Evolutionary conservation across 1,139 yeast genomes (phyloP).

Genomic region (Pneumocystis canis): DNA sequence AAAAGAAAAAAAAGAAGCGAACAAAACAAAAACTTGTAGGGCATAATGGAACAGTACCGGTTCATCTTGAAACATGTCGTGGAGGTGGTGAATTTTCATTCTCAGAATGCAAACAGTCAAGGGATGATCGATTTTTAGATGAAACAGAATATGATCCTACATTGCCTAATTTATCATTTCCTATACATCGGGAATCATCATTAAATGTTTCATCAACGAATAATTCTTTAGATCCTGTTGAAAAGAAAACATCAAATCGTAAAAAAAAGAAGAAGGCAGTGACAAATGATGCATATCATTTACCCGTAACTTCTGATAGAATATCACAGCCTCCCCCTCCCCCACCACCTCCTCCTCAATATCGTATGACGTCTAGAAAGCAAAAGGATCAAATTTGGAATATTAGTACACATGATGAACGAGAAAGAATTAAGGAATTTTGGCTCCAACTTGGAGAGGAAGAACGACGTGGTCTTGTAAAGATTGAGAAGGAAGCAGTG

Average conservation of each 20-base stretch:
- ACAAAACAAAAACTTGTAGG: not conserved
- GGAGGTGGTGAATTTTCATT: not conserved
- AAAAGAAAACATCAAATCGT: conserved; percentile 18
- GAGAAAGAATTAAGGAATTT: conserved; percentile 42
- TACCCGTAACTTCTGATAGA: conserved; percentile 15
- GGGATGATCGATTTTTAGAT: not conserved
- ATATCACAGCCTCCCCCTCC: not conserved
- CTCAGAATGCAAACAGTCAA: not conserved
- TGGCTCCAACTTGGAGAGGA: conserved; percentile 56
- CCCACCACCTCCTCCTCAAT: not conserved
- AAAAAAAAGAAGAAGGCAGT: conserved; percentile 29
- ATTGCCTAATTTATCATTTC: not conserved
- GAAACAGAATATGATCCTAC: not conserved
- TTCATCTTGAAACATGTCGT: not conserved
- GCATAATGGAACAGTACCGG: not conserved
- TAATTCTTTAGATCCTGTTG: not conserved
- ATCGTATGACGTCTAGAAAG: conserved; percentile 4
- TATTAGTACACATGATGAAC: conserved; percentile 43
- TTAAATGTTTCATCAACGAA: not conserved
- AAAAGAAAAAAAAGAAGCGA: not conserved
- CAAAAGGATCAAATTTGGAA: conserved; percentile 39
- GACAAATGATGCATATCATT: conserved; percentile 14
- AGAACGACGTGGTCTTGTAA: conserved; percentile 48
- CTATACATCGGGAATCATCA: not conserved
- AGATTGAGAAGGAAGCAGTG: conserved; percentile 57